Base-by-base conservation (phyloP, 2,329 filamentous ascomycete species). In the Colletotrichum abscissum region DNA sequence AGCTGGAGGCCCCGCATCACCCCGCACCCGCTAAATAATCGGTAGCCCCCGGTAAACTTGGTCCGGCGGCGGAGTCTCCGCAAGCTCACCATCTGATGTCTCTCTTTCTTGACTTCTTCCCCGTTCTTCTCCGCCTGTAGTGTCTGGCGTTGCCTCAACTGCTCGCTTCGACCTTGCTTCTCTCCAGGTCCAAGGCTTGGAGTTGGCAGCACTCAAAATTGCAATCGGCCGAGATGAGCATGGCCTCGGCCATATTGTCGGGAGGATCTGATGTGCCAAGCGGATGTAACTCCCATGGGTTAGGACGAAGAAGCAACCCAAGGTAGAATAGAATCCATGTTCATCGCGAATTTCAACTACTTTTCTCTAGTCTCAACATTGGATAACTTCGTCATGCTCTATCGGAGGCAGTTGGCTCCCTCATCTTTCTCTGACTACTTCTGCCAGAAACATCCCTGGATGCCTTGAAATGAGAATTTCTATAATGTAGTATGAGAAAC, bases 61-160 rank as follows among this genome's bases (percentile, higher is more conserved):
- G 58, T 33, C 52, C 35, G 30, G 26, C 19, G 8, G 66, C 70
- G 70, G 70, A 69, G 67, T 64, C 70, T 73, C 70, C 70, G 70
- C 70, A 60, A 73, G 70, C 59, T 49, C n/a, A 24, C n/a, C 24
- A 24, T 19, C 9, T 59, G 26, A 46, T n/a, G 30, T 28, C 55
- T 59, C 8, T 28, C 22, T 28, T 30, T 26, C 46, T 8, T 42
- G 38, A 8, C 5, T 8, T 7, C 16, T 8, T 42, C 6, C 38
- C 38, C 16, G 38, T 42, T 16, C 5, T 19, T 42, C 38, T 42
- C 38, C 14, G 38, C 38, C 6, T 3, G 24, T 26, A 16, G 1
- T 58, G 2, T 19, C 22, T 46, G 42, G 66, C 24, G 9, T n/a
- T 14, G 14, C 55, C 52, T 55, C 16, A n/a, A 38, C 55, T 22